Evolutionary conservation across 2,329 filamentous ascomycete genomes (phyloP).

Genomic region (Xylaria arbuscula): DNA sequence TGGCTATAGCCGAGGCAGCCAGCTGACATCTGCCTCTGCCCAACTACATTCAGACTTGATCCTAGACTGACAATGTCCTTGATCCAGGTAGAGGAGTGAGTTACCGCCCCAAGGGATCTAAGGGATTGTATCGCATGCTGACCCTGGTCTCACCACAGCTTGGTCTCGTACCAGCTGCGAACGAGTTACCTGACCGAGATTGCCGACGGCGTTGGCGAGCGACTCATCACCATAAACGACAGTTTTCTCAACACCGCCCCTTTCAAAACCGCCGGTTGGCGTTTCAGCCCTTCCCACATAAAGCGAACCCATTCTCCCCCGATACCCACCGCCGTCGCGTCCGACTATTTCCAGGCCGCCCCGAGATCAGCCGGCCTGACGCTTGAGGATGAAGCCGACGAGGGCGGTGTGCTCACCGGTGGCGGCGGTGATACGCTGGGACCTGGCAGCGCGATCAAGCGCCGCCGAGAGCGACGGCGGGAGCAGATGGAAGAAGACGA

Average conservation of each 20-base stretch:
- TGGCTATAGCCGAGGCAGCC: conserved; percentile 8
- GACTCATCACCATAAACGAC: conserved; percentile 83
- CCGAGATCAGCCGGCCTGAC: conserved; percentile 71
- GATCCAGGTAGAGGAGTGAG: conserved; percentile 50
- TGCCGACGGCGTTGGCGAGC: conserved; percentile 85
- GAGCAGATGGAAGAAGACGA: conserved; percentile 87
- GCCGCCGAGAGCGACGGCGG: conserved; percentile 68
- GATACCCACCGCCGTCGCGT: conserved; percentile 83
- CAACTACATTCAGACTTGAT: conserved; percentile 2
- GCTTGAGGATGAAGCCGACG: conserved; percentile 77
- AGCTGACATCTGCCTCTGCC: conserved; percentile 1
- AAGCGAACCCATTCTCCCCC: conserved; percentile 88
- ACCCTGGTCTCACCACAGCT: conserved; percentile 58
- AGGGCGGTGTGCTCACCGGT: conserved; percentile 77
- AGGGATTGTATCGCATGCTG: conserved; percentile 20
- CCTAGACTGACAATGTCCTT: conserved; percentile 44
- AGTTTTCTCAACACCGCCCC: conserved; percentile 81
- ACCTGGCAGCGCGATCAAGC: conserved; percentile 73
- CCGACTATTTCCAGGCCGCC: conserved; percentile 82
- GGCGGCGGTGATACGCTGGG: conserved; percentile 75
- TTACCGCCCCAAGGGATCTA: neutral
- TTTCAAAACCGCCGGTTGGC: conserved; percentile 87
- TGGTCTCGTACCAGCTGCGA: conserved; percentile 84
- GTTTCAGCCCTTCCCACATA: conserved; percentile 76
- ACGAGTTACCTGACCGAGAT: conserved; percentile 83